Base-by-base conservation (phyloP, 176 grass and related monocot species). In the Carex littledalei region DNA sequence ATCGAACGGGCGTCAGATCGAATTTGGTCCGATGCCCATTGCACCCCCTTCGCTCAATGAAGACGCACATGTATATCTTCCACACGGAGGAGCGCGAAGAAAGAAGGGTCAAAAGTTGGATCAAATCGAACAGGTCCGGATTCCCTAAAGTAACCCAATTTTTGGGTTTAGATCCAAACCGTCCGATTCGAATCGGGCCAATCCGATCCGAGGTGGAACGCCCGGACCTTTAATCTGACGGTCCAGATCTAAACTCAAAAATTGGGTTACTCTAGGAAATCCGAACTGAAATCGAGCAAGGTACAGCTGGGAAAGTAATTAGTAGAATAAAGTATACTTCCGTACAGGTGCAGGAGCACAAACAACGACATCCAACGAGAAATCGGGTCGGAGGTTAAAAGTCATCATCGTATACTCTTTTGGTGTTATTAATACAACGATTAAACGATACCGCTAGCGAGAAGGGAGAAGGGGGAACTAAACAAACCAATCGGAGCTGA, bases 381-480 rank as follows among this genome's bases (percentile, higher is more conserved):
- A 72, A 72, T 72, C 68, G 7, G 37, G 67, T 71, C 67, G 35
- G 35, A 71, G 67, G 67, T 71, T 37, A 45, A 68, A 69, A 69
- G 15, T 17, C 67, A 71, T 35, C 29, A 29, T 64, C 3, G 64
- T 15, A 26, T 11, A 10, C 17, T 22, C 3, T 62, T 62, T 62
- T 31, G 22, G 9, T 31, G 63, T 65, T 65, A 65, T 10, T 17
- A 17, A 69, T 37, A 35, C 26, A 32, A 66, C 3, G 12, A 66
- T 31, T 29, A 29, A 29, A 29, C 29, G 29, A 29, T 29, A 67
- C 29, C 26, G 63, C 64, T 67, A 7, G 35, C 65, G 65, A 67
- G 22, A 35, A 68, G 29, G 29, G 34, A 35, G 34, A 35, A 35
- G 34, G 66, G 66, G 34, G 34, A 72, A 3, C 68, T 13, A 75